phyloP scores from a whole-genome alignment of 78 protist genomes.

The Tieghemostelium lacteum region DNA sequence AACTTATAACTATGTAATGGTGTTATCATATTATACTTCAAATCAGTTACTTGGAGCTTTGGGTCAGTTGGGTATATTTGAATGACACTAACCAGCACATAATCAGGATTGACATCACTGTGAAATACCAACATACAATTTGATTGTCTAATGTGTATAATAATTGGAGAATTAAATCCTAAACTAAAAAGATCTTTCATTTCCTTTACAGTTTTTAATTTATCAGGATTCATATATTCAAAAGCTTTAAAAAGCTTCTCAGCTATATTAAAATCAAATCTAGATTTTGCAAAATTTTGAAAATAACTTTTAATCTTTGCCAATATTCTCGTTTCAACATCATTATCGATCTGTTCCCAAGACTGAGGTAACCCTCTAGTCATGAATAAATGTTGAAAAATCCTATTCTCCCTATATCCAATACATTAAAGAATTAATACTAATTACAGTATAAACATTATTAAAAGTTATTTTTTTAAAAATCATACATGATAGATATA shows the following conservation, averaged over 20 bases:
- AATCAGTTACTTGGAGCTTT: too few relatives aligned
- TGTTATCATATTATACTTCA: not conserved
- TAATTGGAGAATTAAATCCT: conserved; percentile 23
- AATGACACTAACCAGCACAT: not conserved
- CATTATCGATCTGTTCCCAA: conserved; percentile 74
- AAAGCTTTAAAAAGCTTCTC: conserved; percentile 29
- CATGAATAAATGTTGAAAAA: conserved; percentile 48
- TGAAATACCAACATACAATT: not conserved
- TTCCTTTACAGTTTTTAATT: conserved; percentile 72
- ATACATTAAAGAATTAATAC: conserved; percentile 31
- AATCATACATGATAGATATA: too few relatives aligned
- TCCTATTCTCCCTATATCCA: too few relatives aligned
- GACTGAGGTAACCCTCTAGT: conserved; percentile 51
- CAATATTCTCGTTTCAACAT: conserved; percentile 39
- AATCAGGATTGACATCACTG: too few relatives aligned
- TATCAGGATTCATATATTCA: conserved; percentile 66
- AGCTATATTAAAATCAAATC: conserved; percentile 27
- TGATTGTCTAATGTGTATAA: not conserved
- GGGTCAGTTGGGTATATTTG: not conserved
- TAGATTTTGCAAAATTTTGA: conserved; percentile 32
- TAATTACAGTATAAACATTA: too few relatives aligned
- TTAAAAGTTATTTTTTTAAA: too few relatives aligned
- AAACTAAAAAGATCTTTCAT: conserved; percentile 39
- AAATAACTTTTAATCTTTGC: conserved; percentile 20
- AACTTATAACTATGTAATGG: not conserved